These are phyloP conservation scores for Rhizopus arrhizus DNA, from an alignment of 371 early-diverging fungal genomes.

Conservation along the genomic window DNA sequence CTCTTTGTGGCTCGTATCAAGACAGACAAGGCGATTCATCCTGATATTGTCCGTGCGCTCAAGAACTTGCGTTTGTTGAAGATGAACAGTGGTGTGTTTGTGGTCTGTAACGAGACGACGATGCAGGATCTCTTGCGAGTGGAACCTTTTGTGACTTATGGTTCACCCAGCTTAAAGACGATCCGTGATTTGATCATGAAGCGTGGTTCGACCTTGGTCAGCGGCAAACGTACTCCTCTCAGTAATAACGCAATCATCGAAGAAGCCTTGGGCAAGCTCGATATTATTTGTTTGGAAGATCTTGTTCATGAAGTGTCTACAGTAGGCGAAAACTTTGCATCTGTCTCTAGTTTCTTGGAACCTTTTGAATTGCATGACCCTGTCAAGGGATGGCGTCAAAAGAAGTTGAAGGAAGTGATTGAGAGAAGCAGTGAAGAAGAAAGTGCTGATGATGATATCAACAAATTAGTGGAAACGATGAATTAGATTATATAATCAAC, in stretches of 20 bases:
- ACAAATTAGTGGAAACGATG: conserved; percentile 89
- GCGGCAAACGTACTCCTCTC: conserved; percentile 93
- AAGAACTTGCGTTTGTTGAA: conserved; percentile 94
- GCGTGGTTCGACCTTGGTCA: conserved; percentile 95
- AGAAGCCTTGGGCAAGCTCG: conserved; percentile 88
- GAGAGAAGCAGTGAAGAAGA: conserved; percentile 93
- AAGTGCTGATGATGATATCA: conserved; percentile 94
- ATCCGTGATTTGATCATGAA: conserved; percentile 99
- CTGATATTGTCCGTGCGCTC: conserved; percentile 95
- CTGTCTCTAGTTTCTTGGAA: conserved; percentile 94
- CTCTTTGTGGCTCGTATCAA: conserved; percentile 94
- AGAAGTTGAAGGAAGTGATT: conserved; percentile 94
- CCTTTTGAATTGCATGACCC: conserved; percentile 98
- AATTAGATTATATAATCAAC: conserved; percentile 64
- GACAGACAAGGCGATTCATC: conserved; percentile 93
- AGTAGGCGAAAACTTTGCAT: conserved; percentile 80
- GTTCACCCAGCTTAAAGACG: conserved; percentile 95
- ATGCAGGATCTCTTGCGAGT: conserved; percentile 94
- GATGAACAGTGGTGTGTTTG: conserved; percentile 98
- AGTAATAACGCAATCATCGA: conserved; percentile 96
- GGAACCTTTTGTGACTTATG: conserved; percentile 94
- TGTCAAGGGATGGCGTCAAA: conserved; percentile 92
- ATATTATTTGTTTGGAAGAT: conserved; percentile 98
- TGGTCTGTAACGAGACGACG: conserved; percentile 93
- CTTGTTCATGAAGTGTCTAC: conserved; percentile 98